phyloP scores from a whole-genome alignment of 306 rosid species.

The Cucumis melo region DNA sequence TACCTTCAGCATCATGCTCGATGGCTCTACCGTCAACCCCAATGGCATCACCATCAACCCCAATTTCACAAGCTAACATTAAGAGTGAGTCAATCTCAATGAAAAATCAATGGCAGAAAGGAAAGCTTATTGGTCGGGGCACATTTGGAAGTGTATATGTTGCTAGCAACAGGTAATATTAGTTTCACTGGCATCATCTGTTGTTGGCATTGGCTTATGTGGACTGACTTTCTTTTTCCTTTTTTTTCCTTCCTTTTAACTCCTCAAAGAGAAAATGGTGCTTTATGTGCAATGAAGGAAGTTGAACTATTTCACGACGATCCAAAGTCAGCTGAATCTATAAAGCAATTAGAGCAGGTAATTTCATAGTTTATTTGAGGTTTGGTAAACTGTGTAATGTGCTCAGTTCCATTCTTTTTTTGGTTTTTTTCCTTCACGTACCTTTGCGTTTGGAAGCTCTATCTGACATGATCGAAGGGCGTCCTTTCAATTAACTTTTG shows the following conservation, averaged over 20 bases:
- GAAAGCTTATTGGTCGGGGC: slow-evolving; percentile 97
- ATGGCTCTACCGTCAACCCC: not conserved
- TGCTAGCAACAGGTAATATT: slow-evolving; percentile 72
- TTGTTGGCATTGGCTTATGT: slow-evolving; percentile 8
- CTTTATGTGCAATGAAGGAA: slow-evolving; percentile 99
- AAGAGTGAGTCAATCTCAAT: slow-evolving; percentile 41
- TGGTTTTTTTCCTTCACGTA: not conserved
- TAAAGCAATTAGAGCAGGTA: slow-evolving; percentile 94
- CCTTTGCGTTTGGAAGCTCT: not conserved
- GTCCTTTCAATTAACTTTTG: not conserved
- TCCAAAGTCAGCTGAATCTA: slow-evolving; percentile 81
- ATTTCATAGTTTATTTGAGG: not conserved
- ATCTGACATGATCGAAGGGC: not conserved
- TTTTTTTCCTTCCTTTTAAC: not conserved
- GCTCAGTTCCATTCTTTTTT: not conserved
- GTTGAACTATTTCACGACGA: slow-evolving; percentile 77
- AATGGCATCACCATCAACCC: not conserved
- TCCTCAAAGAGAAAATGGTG: slow-evolving; percentile 63
- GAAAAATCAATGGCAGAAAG: slow-evolving; percentile 84
- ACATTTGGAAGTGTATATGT: slow-evolving; percentile 92
- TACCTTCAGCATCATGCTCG: not conserved
- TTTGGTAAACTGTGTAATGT: not conserved
- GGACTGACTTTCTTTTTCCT: not conserved
- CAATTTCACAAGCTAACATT: slow-evolving; percentile 19
- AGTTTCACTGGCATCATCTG: not conserved